These are phyloP conservation scores for Erysimum cheiri DNA, from an alignment of 441 rosid species.

Conservation along the genomic window DNA sequence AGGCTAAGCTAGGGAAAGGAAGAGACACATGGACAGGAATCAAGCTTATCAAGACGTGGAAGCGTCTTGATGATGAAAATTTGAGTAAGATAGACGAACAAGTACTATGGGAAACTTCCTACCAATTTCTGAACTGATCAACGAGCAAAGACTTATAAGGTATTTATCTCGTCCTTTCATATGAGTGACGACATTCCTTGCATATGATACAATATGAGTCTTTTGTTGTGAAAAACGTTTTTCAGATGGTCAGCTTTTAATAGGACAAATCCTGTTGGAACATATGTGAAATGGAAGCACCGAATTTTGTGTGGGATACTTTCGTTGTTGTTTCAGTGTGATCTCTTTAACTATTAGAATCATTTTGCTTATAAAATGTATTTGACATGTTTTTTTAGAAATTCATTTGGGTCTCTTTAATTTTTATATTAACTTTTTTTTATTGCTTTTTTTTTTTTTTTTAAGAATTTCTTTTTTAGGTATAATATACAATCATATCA, in stretches of 20 bases:
- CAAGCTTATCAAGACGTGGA: constrained; percentile 75
- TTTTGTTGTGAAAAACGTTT: constrained; percentile 36
- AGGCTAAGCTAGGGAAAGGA: constrained; percentile 66
- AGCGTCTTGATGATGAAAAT: constrained; percentile 72
- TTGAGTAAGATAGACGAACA: constrained; percentile 80
- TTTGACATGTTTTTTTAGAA: not conserved
- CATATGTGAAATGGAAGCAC: constrained; percentile 37
- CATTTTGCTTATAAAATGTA: not conserved
- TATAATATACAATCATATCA: not conserved
- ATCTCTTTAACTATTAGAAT: constrained; percentile 28
- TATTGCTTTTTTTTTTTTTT: too few species aligned
- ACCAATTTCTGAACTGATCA: constrained; percentile 17
- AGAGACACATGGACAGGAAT: constrained; percentile 68
- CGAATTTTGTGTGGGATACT: constrained; percentile 11
- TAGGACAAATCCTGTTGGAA: constrained; percentile 4
- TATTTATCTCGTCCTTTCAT: not conserved
- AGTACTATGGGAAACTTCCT: constrained; percentile 64
- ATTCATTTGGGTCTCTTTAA: not conserved
- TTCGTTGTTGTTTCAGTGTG: constrained; percentile 28
- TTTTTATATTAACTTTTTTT: not conserved
- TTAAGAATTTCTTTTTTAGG: too few species aligned
- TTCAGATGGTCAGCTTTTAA: constrained; percentile 29
- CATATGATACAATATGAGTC: constrained; percentile 2
- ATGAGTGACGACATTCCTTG: constrained; percentile 1
- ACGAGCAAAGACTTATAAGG: not conserved